Evolutionary conservation across 116 monocot genomes (phyloP).

Genomic region (Thalassia testudinum): DNA sequence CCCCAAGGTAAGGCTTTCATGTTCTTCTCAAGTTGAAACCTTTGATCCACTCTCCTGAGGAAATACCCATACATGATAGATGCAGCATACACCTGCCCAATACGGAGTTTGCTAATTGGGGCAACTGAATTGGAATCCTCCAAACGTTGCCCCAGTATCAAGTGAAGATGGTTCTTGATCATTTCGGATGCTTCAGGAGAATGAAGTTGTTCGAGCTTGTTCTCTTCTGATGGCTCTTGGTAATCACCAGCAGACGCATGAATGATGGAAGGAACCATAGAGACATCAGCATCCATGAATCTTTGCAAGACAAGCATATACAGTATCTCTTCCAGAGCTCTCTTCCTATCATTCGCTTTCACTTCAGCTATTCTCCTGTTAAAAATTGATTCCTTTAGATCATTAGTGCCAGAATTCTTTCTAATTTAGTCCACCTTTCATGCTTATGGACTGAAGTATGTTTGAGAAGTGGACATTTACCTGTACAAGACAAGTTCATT

Average conservation of each 20-base stretch:
- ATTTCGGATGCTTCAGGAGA: slow-evolving; percentile 74
- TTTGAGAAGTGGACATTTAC: slow-evolving; percentile 12
- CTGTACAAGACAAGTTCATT: slow-evolving; percentile 62
- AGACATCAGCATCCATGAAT: slow-evolving; percentile 69
- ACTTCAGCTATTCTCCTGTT: slow-evolving; percentile 85
- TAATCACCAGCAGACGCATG: slow-evolving; percentile 26
- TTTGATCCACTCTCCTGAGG: slow-evolving; percentile 73
- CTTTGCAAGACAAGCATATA: slow-evolving; percentile 73
- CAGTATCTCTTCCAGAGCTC: slow-evolving; percentile 66
- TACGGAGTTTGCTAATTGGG: slow-evolving; percentile 57
- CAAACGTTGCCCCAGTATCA: slow-evolving; percentile 43
- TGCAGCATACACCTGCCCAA: slow-evolving; percentile 82
- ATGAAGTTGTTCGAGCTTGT: slow-evolving; percentile 51
- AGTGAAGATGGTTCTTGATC: slow-evolving; percentile 67
- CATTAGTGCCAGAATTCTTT: background rate
- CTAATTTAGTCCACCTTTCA: background rate
- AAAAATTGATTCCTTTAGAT: background rate
- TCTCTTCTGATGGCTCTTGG: slow-evolving; percentile 32
- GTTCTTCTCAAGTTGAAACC: slow-evolving; percentile 89
- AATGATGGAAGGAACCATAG: slow-evolving; percentile 50
- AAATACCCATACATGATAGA: slow-evolving; percentile 96
- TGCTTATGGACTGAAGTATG: too few species aligned
- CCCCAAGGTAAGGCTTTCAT: slow-evolving; percentile 81
- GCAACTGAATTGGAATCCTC: slow-evolving; percentile 29
- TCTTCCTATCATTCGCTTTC: slow-evolving; percentile 79